Evolutionary conservation across 257 asterid species (phyloP).

Genomic region (Perilla frutescens): DNA sequence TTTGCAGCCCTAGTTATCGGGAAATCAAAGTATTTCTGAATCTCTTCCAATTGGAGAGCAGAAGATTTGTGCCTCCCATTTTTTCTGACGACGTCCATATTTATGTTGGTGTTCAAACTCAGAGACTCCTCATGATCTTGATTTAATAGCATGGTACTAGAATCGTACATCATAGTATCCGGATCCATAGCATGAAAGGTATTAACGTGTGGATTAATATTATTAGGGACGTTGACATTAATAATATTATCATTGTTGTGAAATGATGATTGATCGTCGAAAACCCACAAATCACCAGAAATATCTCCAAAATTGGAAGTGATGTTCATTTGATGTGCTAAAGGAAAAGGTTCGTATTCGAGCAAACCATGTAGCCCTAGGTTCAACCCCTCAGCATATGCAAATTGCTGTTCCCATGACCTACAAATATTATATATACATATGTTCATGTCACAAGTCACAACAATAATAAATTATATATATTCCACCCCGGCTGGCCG

Average conservation of each 20-base stretch:
- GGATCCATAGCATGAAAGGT: background rate
- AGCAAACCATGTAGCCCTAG: conserved; percentile 27
- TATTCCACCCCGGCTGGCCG: background rate
- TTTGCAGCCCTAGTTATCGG: conserved; percentile 85
- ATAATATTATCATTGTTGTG: background rate
- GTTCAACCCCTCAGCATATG: conserved; percentile 37
- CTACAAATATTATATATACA: conserved; percentile 33
- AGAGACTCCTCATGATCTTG: background rate
- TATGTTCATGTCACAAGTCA: background rate
- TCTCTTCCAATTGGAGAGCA: conserved; percentile 58
- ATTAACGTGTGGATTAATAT: conserved; percentile 23
- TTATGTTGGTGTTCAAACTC: background rate
- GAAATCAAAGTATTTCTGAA: conserved; percentile 67
- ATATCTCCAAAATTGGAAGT: conserved; percentile 55
- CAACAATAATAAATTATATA: background rate
- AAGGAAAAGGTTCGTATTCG: conserved; percentile 37
- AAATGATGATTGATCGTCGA: conserved; percentile 34
- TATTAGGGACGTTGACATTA: background rate
- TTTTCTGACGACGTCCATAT: background rate
- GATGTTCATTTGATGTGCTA: conserved; percentile 19
- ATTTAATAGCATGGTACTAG: background rate
- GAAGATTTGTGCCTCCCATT: conserved; percentile 49
- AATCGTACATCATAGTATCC: background rate
- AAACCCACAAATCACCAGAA: conserved; percentile 49
- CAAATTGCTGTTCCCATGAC: conserved; percentile 48